These are phyloP conservation scores for Linum tenue DNA, from an alignment of 345 rosid genomes.

Conservation along the genomic window DNA sequence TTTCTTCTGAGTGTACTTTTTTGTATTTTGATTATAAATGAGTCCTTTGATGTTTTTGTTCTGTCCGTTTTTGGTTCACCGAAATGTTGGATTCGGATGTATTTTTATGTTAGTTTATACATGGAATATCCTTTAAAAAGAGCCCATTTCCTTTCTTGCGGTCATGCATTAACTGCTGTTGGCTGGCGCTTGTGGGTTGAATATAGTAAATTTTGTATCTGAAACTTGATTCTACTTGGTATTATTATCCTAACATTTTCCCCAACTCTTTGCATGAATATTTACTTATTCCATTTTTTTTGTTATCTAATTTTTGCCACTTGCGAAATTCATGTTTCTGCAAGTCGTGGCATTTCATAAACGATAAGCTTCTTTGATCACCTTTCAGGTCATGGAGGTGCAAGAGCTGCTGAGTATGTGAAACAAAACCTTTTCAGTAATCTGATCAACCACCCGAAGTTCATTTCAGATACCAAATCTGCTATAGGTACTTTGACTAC, in stretches of 20 bases:
- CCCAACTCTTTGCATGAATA: neutral
- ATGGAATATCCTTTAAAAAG: neutral
- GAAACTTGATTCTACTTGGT: neutral
- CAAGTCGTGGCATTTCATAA: neutral
- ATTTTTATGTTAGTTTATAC: too few relatives aligned
- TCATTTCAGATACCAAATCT: constrained; percentile 32
- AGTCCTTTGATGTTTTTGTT: neutral
- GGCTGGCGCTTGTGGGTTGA: neutral
- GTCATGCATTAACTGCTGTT: neutral
- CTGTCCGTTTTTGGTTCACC: neutral
- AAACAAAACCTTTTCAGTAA: constrained; percentile 41
- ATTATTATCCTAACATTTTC: too few relatives aligned
- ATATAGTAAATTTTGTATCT: neutral
- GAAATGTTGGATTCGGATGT: neutral
- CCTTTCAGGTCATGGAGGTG: constrained; percentile 40
- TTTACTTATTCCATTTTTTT: neutral
- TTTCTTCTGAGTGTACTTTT: neutral
- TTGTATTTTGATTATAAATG: neutral
- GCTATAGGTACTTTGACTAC: constrained; percentile 34
- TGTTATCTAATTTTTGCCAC: neutral
- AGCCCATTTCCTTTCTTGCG: neutral
- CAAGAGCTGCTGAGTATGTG: constrained; percentile 42
- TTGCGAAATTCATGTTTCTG: neutral
- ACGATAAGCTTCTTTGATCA: neutral
- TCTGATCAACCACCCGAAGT: constrained; percentile 36